Percentiles rank a stretch among this genome's conserved stretches.
Evolutionary conservation across 2,329 filamentous ascomycete species (phyloP).

Genomic region (Aspergillus oerlinghausenensis): DNA sequence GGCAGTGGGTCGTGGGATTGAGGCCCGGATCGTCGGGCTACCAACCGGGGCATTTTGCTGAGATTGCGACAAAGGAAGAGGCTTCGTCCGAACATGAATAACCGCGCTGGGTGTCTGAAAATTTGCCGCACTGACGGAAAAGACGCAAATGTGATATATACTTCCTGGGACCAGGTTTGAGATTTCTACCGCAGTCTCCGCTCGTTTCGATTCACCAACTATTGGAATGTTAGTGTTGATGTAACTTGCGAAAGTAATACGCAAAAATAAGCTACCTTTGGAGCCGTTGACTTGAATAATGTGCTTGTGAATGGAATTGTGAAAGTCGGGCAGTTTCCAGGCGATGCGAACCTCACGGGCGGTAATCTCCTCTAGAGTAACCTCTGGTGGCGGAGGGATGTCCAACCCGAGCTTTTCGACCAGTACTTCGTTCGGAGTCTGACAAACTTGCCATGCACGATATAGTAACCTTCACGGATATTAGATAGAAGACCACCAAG

Average conservation of each 20-base stretch:
- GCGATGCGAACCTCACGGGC: conserved; percentile 82
- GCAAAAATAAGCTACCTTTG: conserved; percentile 55
- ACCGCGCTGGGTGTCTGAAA: conserved; percentile 87
- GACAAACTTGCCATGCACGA: conserved; percentile 80
- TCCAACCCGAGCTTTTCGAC: conserved; percentile 90
- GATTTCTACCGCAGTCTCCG: conserved; percentile 85
- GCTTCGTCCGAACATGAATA: conserved; percentile 73
- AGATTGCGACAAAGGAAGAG: conserved; percentile 40
- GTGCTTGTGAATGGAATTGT: conserved; percentile 73
- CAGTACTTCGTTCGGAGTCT: conserved; percentile 85
- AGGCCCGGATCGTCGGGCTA: conserved; percentile 47
- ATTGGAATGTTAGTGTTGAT: conserved; percentile 15
- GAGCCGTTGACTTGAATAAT: conserved; percentile 91
- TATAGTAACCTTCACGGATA: conserved; percentile 64
- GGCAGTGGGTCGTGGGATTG: conserved; percentile 48
- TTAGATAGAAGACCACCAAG: conserved; percentile 1
- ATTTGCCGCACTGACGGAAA: conserved; percentile 84
- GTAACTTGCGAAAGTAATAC: conserved; percentile 1
- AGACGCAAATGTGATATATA: conserved; percentile 90
- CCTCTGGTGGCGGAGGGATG: conserved; percentile 81
- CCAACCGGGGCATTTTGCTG: conserved; percentile 32
- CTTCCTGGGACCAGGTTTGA: conserved; percentile 79
- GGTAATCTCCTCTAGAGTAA: conserved; percentile 85
- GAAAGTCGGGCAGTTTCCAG: conserved; percentile 72
- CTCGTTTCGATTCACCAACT: conserved; percentile 80